Base-by-base conservation (phyloP, 495 filamentous ascomycete species). In the Penicillium crystallinum region DNA sequence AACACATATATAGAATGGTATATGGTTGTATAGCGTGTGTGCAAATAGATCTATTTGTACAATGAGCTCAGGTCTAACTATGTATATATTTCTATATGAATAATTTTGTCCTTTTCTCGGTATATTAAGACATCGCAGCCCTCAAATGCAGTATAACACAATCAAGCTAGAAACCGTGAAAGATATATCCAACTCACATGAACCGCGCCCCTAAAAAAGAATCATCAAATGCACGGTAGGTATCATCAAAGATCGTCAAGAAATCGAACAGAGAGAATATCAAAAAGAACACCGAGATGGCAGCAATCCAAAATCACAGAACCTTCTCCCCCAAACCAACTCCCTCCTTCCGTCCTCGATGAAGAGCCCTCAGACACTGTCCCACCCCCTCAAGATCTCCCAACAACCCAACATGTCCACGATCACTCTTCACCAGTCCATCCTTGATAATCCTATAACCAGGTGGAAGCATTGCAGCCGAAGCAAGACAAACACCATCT, bases 401-500 rank as follows among this genome's bases (percentile, higher is more conserved):
- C 27, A 97, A 61, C 54, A 97, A 71, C 4, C 85, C 86, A 18
- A 97, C 84, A 74, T 97, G 92, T 0, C 92, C 91, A 2, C 90
- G 70, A 33, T 95, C 90, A 52, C 83, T 90, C 49, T 79, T 85
- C 10, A 96, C 81, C 41, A 86, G 74, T 0, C 90, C 91, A 23
- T 83, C 82, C 52, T 74, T 79, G 2, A 82, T 87, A 46, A 85
- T 70, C 45, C 76, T 77, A 63, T 97, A 97, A 0, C 91, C 91
- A 6, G 74, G 67, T 1, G 92, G 91, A 53, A 95, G 63, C 91
- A 95, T 93, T 0, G 91, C 88, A 48, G 91, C 88, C 35, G 76
- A 77, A 0, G 92, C 90, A 14, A 97, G 75, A 62, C 90, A 90
- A 0, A 97, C 92, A 0, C 92, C 92, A 65, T 97, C 92, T 0